These are phyloP conservation scores for Herpetospermum pedunculosum DNA, from an alignment of 306 rosid genomes.

Conservation along the genomic window DNA sequence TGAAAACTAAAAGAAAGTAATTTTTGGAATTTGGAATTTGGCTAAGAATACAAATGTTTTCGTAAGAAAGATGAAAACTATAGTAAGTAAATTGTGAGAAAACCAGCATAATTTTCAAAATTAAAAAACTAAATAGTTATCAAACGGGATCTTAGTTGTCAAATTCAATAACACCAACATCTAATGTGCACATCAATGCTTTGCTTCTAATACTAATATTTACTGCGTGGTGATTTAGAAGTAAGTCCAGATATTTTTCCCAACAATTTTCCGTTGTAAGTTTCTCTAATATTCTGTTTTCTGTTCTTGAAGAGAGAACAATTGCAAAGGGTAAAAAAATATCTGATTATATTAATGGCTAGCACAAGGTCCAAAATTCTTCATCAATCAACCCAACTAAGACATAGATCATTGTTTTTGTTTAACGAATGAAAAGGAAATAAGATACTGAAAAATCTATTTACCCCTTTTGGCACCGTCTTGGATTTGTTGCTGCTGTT, in stretches of 20 bases:
- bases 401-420: not conserved
- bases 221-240: not conserved
- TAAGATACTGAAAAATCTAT: not conserved
- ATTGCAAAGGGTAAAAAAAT: not conserved
- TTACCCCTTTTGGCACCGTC: conserved; percentile 60
- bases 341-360: not conserved
- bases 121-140: too few species aligned
- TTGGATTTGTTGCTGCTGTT: conserved; percentile 50
- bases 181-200: not conserved
- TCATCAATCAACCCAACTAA: not conserved
- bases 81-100: too few species aligned
- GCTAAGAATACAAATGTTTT: too few species aligned
- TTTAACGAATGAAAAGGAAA: not conserved
- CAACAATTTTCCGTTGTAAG: not conserved
- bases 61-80: too few species aligned
- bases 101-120: too few species aligned
- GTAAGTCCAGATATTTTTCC: not conserved
- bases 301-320: not conserved
- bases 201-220: not conserved
- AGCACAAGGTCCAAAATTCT: not conserved
- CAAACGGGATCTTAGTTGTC: too few species aligned
- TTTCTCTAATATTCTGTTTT: not conserved
- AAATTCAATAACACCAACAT: not conserved
- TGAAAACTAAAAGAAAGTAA: too few species aligned
- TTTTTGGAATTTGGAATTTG: too few species aligned